Conservation (phyloP, 169 alveolate species). For the Cryptosporidium ryanae region DNA sequence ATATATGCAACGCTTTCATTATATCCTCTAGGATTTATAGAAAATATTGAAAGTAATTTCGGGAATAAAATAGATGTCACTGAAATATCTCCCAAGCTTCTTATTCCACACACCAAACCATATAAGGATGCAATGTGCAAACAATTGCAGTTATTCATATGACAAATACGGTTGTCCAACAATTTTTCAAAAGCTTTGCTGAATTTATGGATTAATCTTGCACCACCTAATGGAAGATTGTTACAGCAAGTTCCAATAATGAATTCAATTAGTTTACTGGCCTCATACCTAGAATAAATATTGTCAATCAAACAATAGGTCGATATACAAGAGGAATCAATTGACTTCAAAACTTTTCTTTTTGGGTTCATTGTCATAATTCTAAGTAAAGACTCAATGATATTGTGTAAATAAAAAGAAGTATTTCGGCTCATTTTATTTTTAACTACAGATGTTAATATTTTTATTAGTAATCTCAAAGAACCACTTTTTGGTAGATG, state of each 20-base stretch:
- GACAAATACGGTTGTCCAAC: constrained; percentile 4
- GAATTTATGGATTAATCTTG: constrained; percentile 8
- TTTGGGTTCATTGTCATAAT: constrained; percentile 40
- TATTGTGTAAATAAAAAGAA: constrained; percentile 32
- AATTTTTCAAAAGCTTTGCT: constrained; percentile 2
- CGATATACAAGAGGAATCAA: constrained; percentile 13
- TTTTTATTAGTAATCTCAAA: constrained; percentile 19
- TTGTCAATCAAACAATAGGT: constrained; percentile 14
- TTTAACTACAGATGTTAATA: constrained; percentile 16
- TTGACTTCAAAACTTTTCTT: background rate
- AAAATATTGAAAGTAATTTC: constrained; percentile 21
- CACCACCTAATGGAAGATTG: constrained; percentile 27
- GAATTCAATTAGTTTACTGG: constrained; percentile 26
- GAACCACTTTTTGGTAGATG: constrained; percentile 36
- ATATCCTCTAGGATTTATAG: constrained; percentile 4
- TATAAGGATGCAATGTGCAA: constrained; percentile 60
- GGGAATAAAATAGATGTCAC: constrained; percentile 26
- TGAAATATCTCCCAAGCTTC: constrained; percentile 48
- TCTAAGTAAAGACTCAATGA: constrained; percentile 45
- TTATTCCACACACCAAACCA: constrained; percentile 66
- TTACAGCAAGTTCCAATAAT: constrained; percentile 9
- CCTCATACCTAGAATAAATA: constrained; percentile 48
- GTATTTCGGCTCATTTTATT: constrained; percentile 43
- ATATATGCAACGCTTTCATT: constrained; percentile 12
- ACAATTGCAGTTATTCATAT: constrained; percentile 17